Percentiles rank a stretch among this genome's conserved stretches.
These are phyloP conservation scores for Salix dunnii DNA, from an alignment of 345 rosid species.

Conservation along the genomic window DNA sequence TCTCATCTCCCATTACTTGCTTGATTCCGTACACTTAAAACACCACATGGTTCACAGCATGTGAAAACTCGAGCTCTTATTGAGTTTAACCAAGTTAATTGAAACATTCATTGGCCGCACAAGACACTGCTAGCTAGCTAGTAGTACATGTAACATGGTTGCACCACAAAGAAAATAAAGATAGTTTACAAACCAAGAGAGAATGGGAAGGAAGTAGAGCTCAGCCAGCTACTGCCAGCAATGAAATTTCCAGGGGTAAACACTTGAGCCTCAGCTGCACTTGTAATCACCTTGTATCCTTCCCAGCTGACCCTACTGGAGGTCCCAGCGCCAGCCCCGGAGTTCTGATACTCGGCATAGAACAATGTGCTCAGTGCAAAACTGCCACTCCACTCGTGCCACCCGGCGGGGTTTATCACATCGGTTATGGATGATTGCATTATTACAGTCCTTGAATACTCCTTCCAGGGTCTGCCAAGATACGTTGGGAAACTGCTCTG, in stretches of 20 bases:
- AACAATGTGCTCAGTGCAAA: slow-evolving; percentile 65
- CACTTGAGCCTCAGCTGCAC: slow-evolving; percentile 52
- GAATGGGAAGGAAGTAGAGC: slow-evolving; percentile 72
- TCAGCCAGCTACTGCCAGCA: slow-evolving; percentile 66
- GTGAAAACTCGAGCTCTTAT: background rate
- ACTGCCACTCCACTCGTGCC: slow-evolving; percentile 71
- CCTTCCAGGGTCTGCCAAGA: slow-evolving; percentile 92
- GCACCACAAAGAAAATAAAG: background rate
- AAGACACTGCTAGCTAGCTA: background rate
- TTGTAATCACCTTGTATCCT: slow-evolving; percentile 57
- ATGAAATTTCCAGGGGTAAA: slow-evolving; percentile 56
- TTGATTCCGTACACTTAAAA: too few relatives aligned
- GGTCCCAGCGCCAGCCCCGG: slow-evolving; percentile 70
- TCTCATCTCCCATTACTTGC: too few relatives aligned
- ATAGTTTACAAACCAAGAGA: slow-evolving; percentile 46
- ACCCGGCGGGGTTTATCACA: slow-evolving; percentile 64
- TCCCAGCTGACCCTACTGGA: slow-evolving; percentile 67
- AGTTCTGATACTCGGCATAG: slow-evolving; percentile 70
- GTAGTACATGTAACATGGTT: too few relatives aligned
- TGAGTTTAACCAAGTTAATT: background rate
- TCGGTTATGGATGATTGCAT: slow-evolving; percentile 69
- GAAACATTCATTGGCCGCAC: background rate
- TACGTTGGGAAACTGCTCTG: slow-evolving; percentile 60
- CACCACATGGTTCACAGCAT: background rate
- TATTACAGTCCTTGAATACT: slow-evolving; percentile 74